These are phyloP conservation scores for Closterium sp. DNA, from an alignment of 139 green algal genomes.

Conservation along the genomic window DNA sequence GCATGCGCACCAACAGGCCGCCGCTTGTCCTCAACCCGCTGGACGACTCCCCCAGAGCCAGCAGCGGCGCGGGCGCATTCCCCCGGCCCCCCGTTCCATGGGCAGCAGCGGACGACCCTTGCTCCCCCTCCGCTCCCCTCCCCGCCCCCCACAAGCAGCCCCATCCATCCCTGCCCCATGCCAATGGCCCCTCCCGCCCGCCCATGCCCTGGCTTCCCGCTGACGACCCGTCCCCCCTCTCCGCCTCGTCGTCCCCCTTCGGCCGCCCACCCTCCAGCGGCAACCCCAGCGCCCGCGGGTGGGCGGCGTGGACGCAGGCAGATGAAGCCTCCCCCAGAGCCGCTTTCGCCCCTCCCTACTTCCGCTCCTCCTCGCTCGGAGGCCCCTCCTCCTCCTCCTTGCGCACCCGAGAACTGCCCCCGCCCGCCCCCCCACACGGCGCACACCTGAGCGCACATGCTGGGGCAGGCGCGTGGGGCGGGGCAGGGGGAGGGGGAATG, in stretches of 20 bases:
- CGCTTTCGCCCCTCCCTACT: background rate
- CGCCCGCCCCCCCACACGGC: background rate
- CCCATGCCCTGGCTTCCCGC: too few relatives aligned
- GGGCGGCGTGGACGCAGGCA: background rate
- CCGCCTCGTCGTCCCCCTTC: background rate
- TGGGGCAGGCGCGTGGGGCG: background rate
- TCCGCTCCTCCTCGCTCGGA: background rate
- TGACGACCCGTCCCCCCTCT: too few relatives aligned
- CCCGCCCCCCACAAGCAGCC: background rate
- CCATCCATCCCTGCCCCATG: background rate
- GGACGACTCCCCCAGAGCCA: background rate
- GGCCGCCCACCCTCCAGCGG: background rate
- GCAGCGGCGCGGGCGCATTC: background rate
- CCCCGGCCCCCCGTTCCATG: background rate
- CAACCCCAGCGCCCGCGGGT: background rate
- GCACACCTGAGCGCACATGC: background rate
- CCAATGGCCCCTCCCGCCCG: too few relatives aligned
- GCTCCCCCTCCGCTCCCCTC: background rate
- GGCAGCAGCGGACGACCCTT: background rate
- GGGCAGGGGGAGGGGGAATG: background rate
- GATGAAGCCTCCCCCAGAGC: background rate
- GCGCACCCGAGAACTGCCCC: background rate
- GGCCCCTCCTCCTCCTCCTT: background rate
- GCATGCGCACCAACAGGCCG: background rate
- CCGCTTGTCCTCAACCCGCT: background rate